Percentiles rank a stretch among this genome's conserved stretches.
Evolutionary conservation across 495 filamentous ascomycete genomes (phyloP).

Genomic region (Stereocaulon alpinum): DNA sequence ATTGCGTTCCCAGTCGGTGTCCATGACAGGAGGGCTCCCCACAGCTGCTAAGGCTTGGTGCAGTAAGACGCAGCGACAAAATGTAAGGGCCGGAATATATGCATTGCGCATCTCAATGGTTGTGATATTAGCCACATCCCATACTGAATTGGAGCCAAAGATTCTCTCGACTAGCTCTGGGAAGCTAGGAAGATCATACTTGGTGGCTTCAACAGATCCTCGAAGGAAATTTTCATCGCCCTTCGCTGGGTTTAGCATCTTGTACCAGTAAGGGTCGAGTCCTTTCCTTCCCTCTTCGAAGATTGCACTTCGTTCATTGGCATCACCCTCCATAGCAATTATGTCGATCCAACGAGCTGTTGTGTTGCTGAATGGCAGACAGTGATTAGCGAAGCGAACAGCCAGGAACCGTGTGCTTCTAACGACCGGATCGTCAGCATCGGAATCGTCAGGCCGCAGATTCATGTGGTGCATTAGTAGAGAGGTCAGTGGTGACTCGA

Average conservation of each 20-base stretch:
- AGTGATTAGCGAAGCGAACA: slow-evolving; percentile 86
- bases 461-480: slow-evolving; percentile 61
- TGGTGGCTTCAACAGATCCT: slow-evolving; percentile 23
- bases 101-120: slow-evolving; percentile 38
- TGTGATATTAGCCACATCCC: slow-evolving; percentile 21
- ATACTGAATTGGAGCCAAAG: slow-evolving; percentile 19
- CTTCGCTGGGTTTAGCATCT: slow-evolving; percentile 47
- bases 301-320: slow-evolving; percentile 63
- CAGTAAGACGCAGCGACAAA: slow-evolving; percentile 63
- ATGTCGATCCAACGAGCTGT: slow-evolving; percentile 81
- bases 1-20: slow-evolving; percentile 78
- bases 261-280: slow-evolving; percentile 71
- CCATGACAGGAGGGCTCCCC: slow-evolving; percentile 42
- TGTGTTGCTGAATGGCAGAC: slow-evolving; percentile 67
- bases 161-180: slow-evolving; percentile 24
- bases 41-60: slow-evolving; percentile 54
- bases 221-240: slow-evolving; percentile 18
- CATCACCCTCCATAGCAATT: slow-evolving; percentile 56
- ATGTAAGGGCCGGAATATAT: slow-evolving; percentile 55
- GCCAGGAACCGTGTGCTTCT: slow-evolving; percentile 68
- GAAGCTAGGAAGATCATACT: slow-evolving; percentile 39
- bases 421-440: slow-evolving; percentile 34
- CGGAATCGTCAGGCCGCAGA: slow-evolving; percentile 38
- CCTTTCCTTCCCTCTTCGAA: slow-evolving; percentile 86
- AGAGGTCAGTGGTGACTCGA: slow-evolving; percentile 41